A percentile compares a stretch with the other conserved stretches of the same genome.
phyloP scores from a whole-genome alignment of 2,329 filamentous ascomycete genomes.

The Aspergillus ibericus region DNA sequence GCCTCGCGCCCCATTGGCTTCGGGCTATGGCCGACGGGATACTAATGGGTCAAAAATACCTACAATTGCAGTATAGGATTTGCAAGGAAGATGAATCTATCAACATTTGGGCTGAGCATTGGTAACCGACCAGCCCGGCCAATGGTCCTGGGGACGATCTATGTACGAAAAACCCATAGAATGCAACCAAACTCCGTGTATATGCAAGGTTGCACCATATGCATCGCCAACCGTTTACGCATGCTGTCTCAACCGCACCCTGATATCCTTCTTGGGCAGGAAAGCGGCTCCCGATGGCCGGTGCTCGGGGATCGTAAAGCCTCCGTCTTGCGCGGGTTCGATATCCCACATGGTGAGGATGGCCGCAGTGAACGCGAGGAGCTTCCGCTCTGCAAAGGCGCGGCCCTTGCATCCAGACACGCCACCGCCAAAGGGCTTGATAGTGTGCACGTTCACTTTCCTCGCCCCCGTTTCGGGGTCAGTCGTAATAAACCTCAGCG shows the following conservation, averaged over 20 bases:
- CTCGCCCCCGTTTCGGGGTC: slow-evolving; percentile 37
- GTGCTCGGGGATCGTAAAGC: slow-evolving; percentile 54
- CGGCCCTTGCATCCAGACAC: slow-evolving; percentile 52
- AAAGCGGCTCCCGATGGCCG: slow-evolving; percentile 52
- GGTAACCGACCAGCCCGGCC: neutral
- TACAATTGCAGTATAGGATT: neutral
- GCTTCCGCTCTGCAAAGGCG: slow-evolving; percentile 52
- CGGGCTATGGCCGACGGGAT: neutral
- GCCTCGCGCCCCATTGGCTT: neutral
- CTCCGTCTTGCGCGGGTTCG: slow-evolving; percentile 44
- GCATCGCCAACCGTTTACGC: slow-evolving; percentile 19
- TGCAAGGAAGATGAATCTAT: neutral
- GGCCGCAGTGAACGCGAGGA: slow-evolving; percentile 52
- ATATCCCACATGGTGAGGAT: slow-evolving; percentile 60
- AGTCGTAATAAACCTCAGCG: slow-evolving; percentile 49
- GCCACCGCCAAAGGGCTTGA: slow-evolving; percentile 53
- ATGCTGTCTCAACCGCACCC: slow-evolving; percentile 54
- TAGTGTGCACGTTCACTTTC: slow-evolving; percentile 40
- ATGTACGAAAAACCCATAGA: neutral
- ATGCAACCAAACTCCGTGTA: neutral
- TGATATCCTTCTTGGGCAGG: slow-evolving; percentile 53
- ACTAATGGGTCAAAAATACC: neutral
- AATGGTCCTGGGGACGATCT: neutral
- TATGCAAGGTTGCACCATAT: slow-evolving; percentile 4
- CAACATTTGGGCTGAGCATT: neutral